Base-by-base conservation (phyloP, 176 grass and related monocot genomes). In the Musa troglodytarum region DNA sequence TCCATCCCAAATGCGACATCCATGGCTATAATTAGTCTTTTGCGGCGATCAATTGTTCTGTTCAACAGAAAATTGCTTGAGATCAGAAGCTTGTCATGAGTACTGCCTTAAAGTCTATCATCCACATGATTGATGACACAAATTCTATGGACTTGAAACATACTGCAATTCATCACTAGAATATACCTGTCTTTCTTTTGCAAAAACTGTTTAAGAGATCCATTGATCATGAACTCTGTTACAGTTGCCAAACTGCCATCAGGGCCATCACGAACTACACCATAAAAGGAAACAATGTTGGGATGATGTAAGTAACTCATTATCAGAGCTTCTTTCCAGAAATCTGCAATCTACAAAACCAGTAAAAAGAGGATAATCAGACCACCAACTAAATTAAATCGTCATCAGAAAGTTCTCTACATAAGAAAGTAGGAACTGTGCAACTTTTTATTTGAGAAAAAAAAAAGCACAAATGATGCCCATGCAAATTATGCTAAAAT, bases 1-100 rank as follows among this genome's bases (percentile, higher is more conserved):
- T 80, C 78, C 69, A 80, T 80, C 16, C 78, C 69, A 53, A 72
- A 80, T 65, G 78, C 78, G n/a, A 70, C 78, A 80, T 80, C 78
- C 78, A 80, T 80, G 14, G 69, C 78, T 80, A 80, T 80, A 50
- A 80, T 72, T 17, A 80, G 49, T 72, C 78, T 72, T 70, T 80
- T 80, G 16, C 69, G 78, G 23, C 78, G 78, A 58, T 80, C 78
- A 80, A 80, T 73, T 24, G 56, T 80, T 73, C 69, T 80, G 78
- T 52, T 49, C 12, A 69, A 69, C 26, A 65, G 13, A 13, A 65
- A 72, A 53, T 51, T 43, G 64, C 57, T 69, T 34, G 10, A 77
- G 21, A n/a, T 52, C n/a, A 66, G 0, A 50, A 71, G 13, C 10
- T 71, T 71, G 0, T 16, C 19, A 20, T 20, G 8, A 20, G 11